Evolutionary conservation across 352 stramenopile genomes (phyloP).

Genomic region (Phytopythium kandeliae): DNA sequence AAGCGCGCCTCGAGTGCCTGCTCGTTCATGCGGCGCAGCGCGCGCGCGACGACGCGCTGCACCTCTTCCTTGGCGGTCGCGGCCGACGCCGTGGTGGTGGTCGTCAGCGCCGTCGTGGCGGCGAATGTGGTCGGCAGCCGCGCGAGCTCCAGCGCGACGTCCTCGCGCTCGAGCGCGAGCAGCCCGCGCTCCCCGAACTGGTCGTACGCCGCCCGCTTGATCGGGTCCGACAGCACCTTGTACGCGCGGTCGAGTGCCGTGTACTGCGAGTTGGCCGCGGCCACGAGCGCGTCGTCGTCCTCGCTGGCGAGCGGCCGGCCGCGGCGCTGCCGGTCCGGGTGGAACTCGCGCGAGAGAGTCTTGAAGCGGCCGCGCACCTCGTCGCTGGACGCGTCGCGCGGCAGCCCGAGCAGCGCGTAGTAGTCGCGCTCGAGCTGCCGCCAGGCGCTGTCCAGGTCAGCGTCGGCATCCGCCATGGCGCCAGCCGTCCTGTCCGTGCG

Average conservation of each 20-base stretch:
- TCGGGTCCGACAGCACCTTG: conserved; percentile 70
- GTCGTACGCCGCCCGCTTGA: conserved; percentile 68
- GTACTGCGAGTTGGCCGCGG: conserved; percentile 72
- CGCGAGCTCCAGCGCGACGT: conserved; percentile 22
- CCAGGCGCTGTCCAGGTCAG: conserved; percentile 26
- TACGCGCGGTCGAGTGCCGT: conserved; percentile 75
- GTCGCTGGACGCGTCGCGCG: conserved; percentile 41
- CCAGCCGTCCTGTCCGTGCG: no score
- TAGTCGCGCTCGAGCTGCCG: conserved; percentile 74
- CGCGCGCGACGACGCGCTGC: conserved; percentile 43
- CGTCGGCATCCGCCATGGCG: background rate
- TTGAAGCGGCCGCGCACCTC: conserved; percentile 70
- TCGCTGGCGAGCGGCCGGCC: background rate
- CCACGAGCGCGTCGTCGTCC: conserved; percentile 41
- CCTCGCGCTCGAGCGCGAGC: conserved; percentile 58
- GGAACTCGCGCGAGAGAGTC: conserved; percentile 74
- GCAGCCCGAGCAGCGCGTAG: conserved; percentile 74
- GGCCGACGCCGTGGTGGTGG: no score
- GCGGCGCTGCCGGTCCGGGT: conserved; percentile 61
- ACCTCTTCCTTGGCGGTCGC: no score
- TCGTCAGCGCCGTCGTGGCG: no score
- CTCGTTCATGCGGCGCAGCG: conserved; percentile 62
- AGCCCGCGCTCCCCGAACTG: conserved; percentile 71
- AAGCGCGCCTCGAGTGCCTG: conserved; percentile 71
- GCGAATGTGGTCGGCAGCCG: conserved; percentile 31